phyloP scores from a whole-genome alignment of 2,329 filamentous ascomycete species.

The Aureobasidium sp. region DNA sequence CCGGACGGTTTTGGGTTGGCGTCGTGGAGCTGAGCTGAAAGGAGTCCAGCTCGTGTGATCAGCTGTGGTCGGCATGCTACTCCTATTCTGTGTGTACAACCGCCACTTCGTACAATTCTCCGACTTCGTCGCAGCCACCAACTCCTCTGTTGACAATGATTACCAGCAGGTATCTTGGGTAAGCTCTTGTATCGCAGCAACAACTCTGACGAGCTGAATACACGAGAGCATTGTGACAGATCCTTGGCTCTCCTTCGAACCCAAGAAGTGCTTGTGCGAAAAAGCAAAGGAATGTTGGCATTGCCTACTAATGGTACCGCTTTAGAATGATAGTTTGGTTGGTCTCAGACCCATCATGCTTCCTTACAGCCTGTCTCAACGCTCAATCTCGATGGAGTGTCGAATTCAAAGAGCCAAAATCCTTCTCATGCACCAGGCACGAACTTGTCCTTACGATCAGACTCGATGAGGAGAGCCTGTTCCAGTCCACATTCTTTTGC shows the following conservation, averaged over 20 bases:
- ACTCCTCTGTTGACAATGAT: neutral
- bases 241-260: too few species aligned
- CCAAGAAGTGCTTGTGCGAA: too few species aligned
- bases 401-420: too few species aligned
- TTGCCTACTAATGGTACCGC: too few species aligned
- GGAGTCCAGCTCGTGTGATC: neutral
- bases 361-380: neutral
- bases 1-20: neutral
- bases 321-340: neutral
- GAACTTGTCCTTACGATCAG: neutral
- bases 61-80: neutral
- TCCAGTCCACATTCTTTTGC: slow-evolving; percentile 6
- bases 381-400: neutral
- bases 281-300: too few species aligned
- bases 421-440: neutral
- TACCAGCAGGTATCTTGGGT: neutral
- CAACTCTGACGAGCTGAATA: neutral
- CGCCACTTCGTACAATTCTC: too few species aligned
- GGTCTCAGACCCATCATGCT: neutral
- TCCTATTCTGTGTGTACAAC: neutral
- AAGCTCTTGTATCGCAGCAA: neutral
- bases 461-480: neutral
- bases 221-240: neutral
- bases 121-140: neutral
- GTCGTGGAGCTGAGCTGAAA: neutral